Conservation (phyloP, 1,284 basidiomycete species). For the Marasmius tenuissimus region DNA sequence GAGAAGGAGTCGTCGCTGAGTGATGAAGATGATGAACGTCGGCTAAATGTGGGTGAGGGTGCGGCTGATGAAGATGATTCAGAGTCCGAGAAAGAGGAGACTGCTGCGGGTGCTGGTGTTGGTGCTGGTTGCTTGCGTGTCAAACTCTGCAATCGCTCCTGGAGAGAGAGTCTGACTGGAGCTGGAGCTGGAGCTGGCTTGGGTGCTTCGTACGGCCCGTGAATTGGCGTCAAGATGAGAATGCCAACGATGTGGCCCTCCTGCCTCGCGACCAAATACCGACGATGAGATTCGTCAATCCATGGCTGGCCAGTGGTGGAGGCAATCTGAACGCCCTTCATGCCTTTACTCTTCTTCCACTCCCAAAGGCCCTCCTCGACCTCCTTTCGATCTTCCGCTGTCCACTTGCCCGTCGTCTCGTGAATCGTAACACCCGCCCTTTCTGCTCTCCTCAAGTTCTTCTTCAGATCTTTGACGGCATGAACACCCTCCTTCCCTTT, state of each 20-base stretch:
- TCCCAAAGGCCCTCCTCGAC: constrained; percentile 40
- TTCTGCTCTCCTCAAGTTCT: constrained; percentile 43
- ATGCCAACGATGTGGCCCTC: constrained; percentile 36
- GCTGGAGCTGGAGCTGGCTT: not conserved
- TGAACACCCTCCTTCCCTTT: constrained; percentile 33
- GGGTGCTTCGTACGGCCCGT: constrained; percentile 14
- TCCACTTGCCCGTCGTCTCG: constrained; percentile 34
- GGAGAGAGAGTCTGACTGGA: not conserved
- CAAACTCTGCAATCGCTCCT: not conserved
- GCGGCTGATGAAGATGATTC: not conserved
- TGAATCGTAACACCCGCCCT: constrained; percentile 34
- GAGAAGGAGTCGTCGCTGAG: not conserved
- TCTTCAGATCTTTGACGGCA: constrained; percentile 44
- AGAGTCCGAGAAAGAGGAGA: not conserved
- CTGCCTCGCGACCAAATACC: constrained; percentile 42
- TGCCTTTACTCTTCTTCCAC: constrained; percentile 35
- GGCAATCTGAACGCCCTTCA: constrained; percentile 39
- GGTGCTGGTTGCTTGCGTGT: not conserved
- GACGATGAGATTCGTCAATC: constrained; percentile 41
- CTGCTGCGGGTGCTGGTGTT: not conserved
- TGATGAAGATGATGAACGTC: not conserved
- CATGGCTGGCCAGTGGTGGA: constrained; percentile 43
- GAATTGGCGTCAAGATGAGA: constrained; percentile 42
- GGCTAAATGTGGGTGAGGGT: not conserved
- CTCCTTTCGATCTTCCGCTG: constrained; percentile 29